Conservation (phyloP, 768 basidiomycete genomes). For the Lactifluus hygrophoroides region DNA sequence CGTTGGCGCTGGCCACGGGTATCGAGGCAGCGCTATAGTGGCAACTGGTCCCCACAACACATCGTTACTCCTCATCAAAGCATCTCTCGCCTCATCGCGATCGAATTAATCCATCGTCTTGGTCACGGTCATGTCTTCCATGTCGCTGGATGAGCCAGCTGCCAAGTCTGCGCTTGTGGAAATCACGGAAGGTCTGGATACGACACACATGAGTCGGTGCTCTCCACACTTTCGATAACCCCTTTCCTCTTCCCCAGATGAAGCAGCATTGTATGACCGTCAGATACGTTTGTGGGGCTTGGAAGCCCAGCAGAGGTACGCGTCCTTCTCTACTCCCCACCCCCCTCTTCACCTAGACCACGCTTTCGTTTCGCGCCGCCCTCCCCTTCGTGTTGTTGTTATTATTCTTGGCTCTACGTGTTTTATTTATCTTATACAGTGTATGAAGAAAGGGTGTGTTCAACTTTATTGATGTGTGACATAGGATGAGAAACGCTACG, state of each 20-base stretch:
- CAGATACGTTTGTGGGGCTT: constrained; percentile 98
- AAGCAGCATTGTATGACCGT: constrained; percentile 88
- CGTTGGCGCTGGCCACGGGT: neutral
- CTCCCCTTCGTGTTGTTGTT: no score
- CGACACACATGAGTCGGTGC: neutral
- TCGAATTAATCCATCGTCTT: neutral
- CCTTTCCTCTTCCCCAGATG: constrained; percentile 33
- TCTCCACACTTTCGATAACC: neutral
- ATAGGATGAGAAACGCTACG: constrained; percentile 89
- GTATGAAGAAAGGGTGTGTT: no score
- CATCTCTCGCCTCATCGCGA: neutral
- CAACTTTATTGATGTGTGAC: neutral
- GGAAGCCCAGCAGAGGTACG: constrained; percentile 90
- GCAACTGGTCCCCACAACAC: neutral
- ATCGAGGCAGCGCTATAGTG: neutral
- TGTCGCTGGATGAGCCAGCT: constrained; percentile 13
- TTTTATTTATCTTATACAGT: no score
- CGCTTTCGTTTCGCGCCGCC: no score
- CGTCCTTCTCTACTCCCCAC: constrained; percentile 1
- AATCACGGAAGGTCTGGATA: constrained; percentile 25
- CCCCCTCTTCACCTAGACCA: no score
- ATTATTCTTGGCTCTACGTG: no score
- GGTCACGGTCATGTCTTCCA: neutral
- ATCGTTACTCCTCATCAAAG: neutral
- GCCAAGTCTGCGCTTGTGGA: constrained; percentile 21